A percentile compares a stretch with the other conserved stretches of the same genome.
phyloP scores from a whole-genome alignment of 2,329 filamentous ascomycete species.

The Dactylellina cionopaga region DNA sequence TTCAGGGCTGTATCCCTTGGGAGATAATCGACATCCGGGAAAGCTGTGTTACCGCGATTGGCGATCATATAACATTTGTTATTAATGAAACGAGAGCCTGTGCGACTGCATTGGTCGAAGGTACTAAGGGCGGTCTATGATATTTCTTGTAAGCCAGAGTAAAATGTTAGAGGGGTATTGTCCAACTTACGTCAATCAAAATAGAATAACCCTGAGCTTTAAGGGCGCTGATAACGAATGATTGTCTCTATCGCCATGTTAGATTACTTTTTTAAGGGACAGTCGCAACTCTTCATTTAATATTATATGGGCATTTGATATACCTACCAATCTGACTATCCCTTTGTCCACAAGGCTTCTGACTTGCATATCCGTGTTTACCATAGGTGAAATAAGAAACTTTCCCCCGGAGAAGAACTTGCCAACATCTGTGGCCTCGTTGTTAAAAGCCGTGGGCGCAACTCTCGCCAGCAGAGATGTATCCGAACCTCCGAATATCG shows the following conservation, averaged over 20 bases:
- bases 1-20: slow-evolving; percentile 1
- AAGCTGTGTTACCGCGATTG: background rate
- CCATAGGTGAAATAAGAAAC: background rate
- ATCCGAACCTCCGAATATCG: slow-evolving; percentile 25
- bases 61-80: slow-evolving; percentile 12
- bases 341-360: background rate
- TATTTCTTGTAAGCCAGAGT: background rate
- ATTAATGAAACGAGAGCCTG: slow-evolving; percentile 27
- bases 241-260: slow-evolving; percentile 19
- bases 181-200: slow-evolving; percentile 14
- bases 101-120: background rate
- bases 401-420: slow-evolving; percentile 28
- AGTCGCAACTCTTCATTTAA: no score
- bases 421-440: slow-evolving; percentile 10
- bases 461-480: slow-evolving; percentile 6
- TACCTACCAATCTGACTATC: background rate
- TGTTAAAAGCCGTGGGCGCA: background rate
- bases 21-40: background rate
- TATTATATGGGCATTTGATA: no score
- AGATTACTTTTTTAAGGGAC: background rate
- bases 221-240: slow-evolving; percentile 11
- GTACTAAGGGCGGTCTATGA: background rate
- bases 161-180: background rate
- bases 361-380: background rate
- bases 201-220: slow-evolving; percentile 4